These are phyloP conservation scores for Teunomyces lycoperdinae DNA, from an alignment of 805 yeast genomes.

Conservation along the genomic window DNA sequence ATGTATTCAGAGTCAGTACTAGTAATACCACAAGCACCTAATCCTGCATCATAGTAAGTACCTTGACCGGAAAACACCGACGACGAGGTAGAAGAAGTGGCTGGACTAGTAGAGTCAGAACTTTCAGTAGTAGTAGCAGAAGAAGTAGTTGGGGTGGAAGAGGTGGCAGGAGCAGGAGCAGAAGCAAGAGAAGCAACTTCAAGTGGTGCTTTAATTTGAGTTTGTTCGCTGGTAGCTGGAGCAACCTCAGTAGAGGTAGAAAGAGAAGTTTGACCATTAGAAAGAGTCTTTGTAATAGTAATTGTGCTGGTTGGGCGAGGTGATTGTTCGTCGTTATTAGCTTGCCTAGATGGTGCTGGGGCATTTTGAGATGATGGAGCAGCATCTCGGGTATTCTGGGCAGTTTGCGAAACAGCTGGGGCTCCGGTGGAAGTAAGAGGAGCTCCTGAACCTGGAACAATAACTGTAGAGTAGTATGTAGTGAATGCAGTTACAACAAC, in stretches of 20 bases:
- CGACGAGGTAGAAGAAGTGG: conserved; percentile 9
- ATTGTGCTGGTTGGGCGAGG: neutral
- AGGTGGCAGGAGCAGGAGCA: conserved; percentile 8
- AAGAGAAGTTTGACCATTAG: neutral
- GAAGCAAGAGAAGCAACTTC: neutral
- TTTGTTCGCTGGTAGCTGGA: neutral
- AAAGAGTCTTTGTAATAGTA: neutral
- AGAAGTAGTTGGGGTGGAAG: conserved; percentile 13
- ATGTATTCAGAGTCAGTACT: conserved; percentile 47
- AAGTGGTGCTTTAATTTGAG: neutral
- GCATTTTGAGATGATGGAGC: neutral
- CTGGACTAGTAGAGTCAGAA: conserved; percentile 4
- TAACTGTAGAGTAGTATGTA: conserved; percentile 15
- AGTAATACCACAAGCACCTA: conserved; percentile 56
- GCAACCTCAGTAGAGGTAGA: conserved; percentile 1
- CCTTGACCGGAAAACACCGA: conserved; percentile 40
- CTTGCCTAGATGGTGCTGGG: conserved; percentile 2
- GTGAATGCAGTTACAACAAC: conserved; percentile 23
- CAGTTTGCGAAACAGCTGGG: conserved; percentile 11
- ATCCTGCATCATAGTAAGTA: conserved; percentile 45
- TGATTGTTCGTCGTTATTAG: conserved; percentile 6
- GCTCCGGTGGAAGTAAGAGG: conserved; percentile 9
- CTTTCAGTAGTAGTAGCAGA: conserved; percentile 6
- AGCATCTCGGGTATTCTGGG: neutral
- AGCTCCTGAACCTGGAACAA: conserved; percentile 13